Percentiles rank a stretch among this genome's conserved stretches.
Evolutionary conservation across 345 rosid genomes (phyloP).

Genomic region (Microthlaspi erraticum): DNA sequence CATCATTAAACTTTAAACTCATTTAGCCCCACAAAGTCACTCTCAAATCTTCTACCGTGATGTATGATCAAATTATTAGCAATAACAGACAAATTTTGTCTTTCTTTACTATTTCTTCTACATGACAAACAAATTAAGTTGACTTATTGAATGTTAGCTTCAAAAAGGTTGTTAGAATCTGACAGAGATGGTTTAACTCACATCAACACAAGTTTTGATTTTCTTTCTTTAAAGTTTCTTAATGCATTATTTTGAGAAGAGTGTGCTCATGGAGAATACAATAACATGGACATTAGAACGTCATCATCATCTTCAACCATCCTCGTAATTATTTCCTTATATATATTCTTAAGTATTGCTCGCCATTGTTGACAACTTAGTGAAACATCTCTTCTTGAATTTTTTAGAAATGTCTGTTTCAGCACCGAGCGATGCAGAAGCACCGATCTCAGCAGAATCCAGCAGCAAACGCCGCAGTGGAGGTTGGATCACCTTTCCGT

Average conservation of each 20-base stretch:
- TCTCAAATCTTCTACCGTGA: background rate
- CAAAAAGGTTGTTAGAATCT: constrained; percentile 17
- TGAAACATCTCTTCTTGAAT: constrained; percentile 1
- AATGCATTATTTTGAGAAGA: background rate
- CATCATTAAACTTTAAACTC: background rate
- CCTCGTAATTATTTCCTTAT: constrained; percentile 17
- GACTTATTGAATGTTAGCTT: constrained; percentile 25
- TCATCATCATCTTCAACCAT: constrained; percentile 17
- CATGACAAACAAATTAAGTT: constrained; percentile 9
- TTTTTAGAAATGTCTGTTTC: constrained; percentile 36
- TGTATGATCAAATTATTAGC: background rate
- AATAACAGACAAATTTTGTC: background rate
- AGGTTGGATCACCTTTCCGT: constrained; percentile 64
- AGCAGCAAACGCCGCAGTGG: constrained; percentile 43
- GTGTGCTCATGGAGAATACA: constrained; percentile 16
- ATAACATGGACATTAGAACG: constrained; percentile 4
- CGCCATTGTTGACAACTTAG: constrained; percentile 17
- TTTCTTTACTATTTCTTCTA: constrained; percentile 16
- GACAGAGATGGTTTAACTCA: constrained; percentile 25
- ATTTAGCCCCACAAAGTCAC: background rate
- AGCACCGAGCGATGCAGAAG: constrained; percentile 26
- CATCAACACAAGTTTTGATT: background rate
- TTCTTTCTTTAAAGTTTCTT: background rate
- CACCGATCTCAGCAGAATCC: constrained; percentile 7
- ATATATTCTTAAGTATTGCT: background rate